Conservation (phyloP, 371 early-diverging fungal species). For the Mucor circinelloides region DNA sequence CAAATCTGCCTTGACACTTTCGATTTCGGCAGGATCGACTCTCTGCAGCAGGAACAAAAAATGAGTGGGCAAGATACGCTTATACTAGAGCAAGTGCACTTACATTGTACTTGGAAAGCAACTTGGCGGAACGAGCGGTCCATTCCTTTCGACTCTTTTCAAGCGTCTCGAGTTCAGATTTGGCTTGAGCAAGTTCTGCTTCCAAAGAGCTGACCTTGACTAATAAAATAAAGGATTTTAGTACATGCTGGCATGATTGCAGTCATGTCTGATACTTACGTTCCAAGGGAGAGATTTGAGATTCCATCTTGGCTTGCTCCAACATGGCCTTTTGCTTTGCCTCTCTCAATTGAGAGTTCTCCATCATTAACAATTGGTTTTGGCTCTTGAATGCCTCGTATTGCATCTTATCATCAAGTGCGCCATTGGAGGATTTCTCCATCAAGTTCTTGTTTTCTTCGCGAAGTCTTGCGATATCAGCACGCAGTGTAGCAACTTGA, state of each 20-base stretch:
- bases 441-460: not conserved
- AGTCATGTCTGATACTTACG: not conserved
- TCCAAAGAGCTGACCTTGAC: slow-evolving; percentile 10
- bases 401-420: not conserved
- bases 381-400: slow-evolving; percentile 13
- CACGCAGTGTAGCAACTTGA: not conserved
- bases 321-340: not conserved
- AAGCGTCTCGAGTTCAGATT: not conserved
- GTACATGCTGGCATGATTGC: not conserved
- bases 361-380: not conserved
- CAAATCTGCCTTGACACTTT: slow-evolving; percentile 8
- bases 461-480: not conserved
- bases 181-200: not conserved
- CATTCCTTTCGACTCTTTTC: slow-evolving; percentile 14
- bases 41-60: not conserved
- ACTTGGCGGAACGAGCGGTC: slow-evolving; percentile 15
- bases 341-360: not conserved
- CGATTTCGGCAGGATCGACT: slow-evolving; percentile 18
- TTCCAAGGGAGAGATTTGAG: slow-evolving; percentile 3
- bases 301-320: not conserved
- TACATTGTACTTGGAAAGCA: slow-evolving; percentile 16
- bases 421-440: not conserved
- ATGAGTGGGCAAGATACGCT: too few relatives aligned
- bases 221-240: not conserved
- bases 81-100: too few relatives aligned